Evolutionary conservation across 202 grass and related monocot species (phyloP), one percentile per base, ranked within the genome.

Genomic region (Setaria viridis): DNA sequence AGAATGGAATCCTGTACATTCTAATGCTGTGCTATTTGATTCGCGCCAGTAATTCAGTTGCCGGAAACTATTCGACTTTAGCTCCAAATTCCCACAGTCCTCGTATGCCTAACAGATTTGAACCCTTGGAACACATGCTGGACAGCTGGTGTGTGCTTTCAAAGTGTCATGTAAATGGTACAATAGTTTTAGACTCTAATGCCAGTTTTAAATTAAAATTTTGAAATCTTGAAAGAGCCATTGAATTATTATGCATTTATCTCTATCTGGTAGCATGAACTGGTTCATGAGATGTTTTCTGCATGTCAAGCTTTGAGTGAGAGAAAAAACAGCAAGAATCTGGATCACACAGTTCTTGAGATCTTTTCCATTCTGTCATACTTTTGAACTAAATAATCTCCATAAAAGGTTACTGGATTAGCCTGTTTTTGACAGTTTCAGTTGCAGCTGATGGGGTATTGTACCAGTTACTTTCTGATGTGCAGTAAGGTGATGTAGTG

Each of bases 361-460:
- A 4, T 29, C 21, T 60, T 60, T 65, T 80, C 55, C 17, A 35
- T 74, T 35, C 72, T 56, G 49, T 37, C 9, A 46, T 46, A 46
- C 43, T 46, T 46, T 46, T 46, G 8, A 75, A 37, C 48, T 21
- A 16, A 72, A 34, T 16, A 75, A 4, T 17, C 50, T 54, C 13
- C 12, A 20, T 37, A 39, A 75, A 56, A 75, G 10, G 33, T 7
- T 17, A 16, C 6, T 11, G 47, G 13, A 19, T 25, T 11, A 13
- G 19, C 48, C 32, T 68, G 15, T 33, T 55, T n/a, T 42, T 13
- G 37, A 33, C 9, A 47, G 21, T 60, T 53, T 50, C 11, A 80
- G 2, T 47, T 82, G 3, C 51, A 58, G 67, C 47, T 82, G 67
- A 41, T 57, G 4, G 35, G 29, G 72, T 82, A 34, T 76, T 30